These are phyloP conservation scores for Oidiodendron maius DNA, from an alignment of 495 filamentous ascomycete genomes.

Conservation along the genomic window DNA sequence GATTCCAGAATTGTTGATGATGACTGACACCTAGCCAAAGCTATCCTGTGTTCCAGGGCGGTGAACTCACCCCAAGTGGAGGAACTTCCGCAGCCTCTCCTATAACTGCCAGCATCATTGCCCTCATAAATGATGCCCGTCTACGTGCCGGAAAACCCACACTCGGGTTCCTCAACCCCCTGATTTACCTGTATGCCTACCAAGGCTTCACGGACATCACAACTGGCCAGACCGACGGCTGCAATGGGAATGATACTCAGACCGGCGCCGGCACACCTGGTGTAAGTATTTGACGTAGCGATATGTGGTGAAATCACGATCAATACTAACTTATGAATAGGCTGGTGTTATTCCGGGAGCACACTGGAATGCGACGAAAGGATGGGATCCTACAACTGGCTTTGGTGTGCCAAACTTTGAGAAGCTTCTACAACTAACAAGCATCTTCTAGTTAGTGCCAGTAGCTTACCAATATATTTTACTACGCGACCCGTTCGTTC, in stretches of 20 bases:
- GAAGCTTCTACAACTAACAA: no score
- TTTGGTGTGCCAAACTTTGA: conserved; percentile 48
- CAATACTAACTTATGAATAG: no score
- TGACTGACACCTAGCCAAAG: conserved; percentile 1
- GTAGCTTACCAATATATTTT: no score
- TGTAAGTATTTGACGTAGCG: no score
- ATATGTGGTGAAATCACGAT: no score
- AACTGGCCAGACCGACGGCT: conserved; percentile 38
- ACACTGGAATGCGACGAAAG: conserved; percentile 25
- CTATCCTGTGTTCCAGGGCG: conserved; percentile 21
- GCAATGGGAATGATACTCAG: conserved; percentile 17
- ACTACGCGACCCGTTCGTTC: no score
- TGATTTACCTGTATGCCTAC: conserved; percentile 38
- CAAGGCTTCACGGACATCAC: conserved; percentile 44
- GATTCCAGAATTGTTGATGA: neutral
- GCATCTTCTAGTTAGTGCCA: no score
- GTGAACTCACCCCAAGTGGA: conserved; percentile 17
- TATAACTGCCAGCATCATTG: conserved; percentile 31
- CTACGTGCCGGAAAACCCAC: conserved; percentile 37
- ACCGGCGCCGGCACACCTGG: neutral
- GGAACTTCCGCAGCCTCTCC: conserved; percentile 37
- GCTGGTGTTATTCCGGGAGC: conserved; percentile 9
- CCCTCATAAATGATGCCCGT: conserved; percentile 43
- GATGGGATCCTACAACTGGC: conserved; percentile 35
- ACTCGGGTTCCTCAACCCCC: conserved; percentile 48